These are phyloP conservation scores for Aspergillus sp. DNA, from an alignment of 2,329 filamentous ascomycete genomes.

Conservation along the genomic window DNA sequence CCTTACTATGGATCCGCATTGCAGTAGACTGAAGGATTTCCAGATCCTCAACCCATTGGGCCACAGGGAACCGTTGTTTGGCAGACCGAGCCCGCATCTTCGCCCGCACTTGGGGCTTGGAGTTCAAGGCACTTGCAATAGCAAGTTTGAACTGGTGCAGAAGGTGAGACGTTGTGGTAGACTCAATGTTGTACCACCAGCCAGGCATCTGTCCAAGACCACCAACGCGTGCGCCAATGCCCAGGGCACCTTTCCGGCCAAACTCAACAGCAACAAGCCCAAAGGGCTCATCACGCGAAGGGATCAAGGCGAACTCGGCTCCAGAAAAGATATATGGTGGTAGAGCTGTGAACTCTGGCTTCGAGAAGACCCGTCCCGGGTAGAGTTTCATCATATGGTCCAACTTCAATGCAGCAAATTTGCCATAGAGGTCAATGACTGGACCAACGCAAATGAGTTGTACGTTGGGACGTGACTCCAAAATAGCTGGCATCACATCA, in stretches of 20 bases:
- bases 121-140: slow-evolving; percentile 63
- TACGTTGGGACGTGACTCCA: slow-evolving; percentile 61
- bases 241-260: slow-evolving; percentile 67
- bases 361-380: slow-evolving; percentile 66
- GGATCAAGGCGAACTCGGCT: slow-evolving; percentile 69
- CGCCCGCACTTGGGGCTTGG: slow-evolving; percentile 57
- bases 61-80: slow-evolving; percentile 67
- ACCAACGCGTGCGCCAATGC: slow-evolving; percentile 66
- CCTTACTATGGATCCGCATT: slow-evolving; percentile 59
- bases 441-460: slow-evolving; percentile 67
- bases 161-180: slow-evolving; percentile 63
- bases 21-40: slow-evolving; percentile 63
- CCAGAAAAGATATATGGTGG: slow-evolving; percentile 69
- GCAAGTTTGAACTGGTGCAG: slow-evolving; percentile 66
- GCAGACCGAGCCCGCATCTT: slow-evolving; percentile 67
- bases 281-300: slow-evolving; percentile 69
- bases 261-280: slow-evolving; percentile 70
- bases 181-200: slow-evolving; percentile 71
- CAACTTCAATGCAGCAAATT: slow-evolving; percentile 67
- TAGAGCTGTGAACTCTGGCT: slow-evolving; percentile 67
- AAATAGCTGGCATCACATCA: slow-evolving; percentile 64
- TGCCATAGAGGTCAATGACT: slow-evolving; percentile 68
- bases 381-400: slow-evolving; percentile 66
- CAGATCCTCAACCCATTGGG: slow-evolving; percentile 66
- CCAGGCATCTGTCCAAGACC: slow-evolving; percentile 71